phyloP scores from a whole-genome alignment of 2,329 filamentous ascomycete genomes.

The Aspergillus pseudonomiae region DNA sequence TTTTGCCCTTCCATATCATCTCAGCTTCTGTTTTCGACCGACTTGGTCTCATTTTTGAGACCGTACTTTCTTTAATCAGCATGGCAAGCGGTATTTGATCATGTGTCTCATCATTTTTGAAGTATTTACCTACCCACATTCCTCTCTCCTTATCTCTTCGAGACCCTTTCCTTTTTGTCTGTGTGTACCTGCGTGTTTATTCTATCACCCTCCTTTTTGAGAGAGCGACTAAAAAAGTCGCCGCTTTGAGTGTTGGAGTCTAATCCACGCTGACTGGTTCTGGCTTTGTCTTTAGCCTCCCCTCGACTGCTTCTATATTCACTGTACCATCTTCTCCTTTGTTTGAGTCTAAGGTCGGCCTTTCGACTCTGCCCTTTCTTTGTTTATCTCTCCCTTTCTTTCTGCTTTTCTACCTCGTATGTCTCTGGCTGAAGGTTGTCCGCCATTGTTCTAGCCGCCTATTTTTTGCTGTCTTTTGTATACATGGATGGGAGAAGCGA shows the following conservation, averaged over 20 bases:
- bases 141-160: slow-evolving; percentile 15
- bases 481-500: slow-evolving; percentile 18
- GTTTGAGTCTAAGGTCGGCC: not conserved
- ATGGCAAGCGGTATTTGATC: slow-evolving; percentile 19
- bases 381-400: not conserved
- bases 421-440: slow-evolving; percentile 5
- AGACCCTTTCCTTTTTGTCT: slow-evolving; percentile 8
- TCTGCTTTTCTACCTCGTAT: slow-evolving; percentile 5
- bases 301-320: slow-evolving; percentile 8
- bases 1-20: slow-evolving; percentile 15
- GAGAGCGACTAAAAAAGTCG: not conserved
- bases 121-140: not conserved
- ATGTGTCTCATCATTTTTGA: slow-evolving; percentile 21
- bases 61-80: slow-evolving; percentile 6
- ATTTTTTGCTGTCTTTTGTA: slow-evolving; percentile 17
- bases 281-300: not conserved
- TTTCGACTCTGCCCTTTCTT: slow-evolving; percentile 6
- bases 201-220: not conserved
- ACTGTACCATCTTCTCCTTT: slow-evolving; percentile 8
- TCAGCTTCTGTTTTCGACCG: slow-evolving; percentile 12
- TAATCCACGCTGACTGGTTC: not conserved
- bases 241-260: not conserved
- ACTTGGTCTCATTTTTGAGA: slow-evolving; percentile 9
- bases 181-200: not conserved
- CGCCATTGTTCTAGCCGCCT: slow-evolving; percentile 10